phyloP scores from a whole-genome alignment of 1,284 basidiomycete species.

The Cystobasidium slooffiae region DNA sequence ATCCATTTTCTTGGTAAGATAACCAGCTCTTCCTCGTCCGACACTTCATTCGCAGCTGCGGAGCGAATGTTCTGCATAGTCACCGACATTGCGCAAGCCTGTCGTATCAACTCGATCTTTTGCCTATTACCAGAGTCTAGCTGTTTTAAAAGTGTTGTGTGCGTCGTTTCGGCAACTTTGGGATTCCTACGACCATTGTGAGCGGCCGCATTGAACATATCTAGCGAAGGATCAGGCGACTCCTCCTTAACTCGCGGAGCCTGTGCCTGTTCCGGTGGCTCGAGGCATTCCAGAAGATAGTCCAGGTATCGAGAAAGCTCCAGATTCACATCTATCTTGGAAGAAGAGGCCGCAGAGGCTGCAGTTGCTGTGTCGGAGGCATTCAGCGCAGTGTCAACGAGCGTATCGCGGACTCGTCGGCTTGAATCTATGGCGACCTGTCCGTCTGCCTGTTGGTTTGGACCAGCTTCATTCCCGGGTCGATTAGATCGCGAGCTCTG shows the following conservation, averaged over 20 bases:
- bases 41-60: constrained; percentile 6
- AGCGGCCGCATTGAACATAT: neutral
- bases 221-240: neutral
- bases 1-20: neutral
- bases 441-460: no score
- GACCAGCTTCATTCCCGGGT: no score
- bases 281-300: constrained; percentile 25
- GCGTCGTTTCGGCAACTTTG: neutral
- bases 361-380: no score
- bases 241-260: neutral
- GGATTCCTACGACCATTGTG: neutral
- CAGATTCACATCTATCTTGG: neutral
- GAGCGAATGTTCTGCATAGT: constrained; percentile 13
- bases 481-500: neutral
- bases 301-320: constrained; percentile 21
- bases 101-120: constrained; percentile 14
- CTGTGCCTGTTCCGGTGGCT: neutral
- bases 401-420: no score
- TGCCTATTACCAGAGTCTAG: constrained; percentile 20
- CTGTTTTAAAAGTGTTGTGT: neutral
- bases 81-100: constrained; percentile 15
- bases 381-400: no score
- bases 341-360: neutral
- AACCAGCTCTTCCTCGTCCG: neutral
- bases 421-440: no score